Base-by-base conservation (phyloP, 306 rosid species). In the Macrotyloma uniflorum region DNA sequence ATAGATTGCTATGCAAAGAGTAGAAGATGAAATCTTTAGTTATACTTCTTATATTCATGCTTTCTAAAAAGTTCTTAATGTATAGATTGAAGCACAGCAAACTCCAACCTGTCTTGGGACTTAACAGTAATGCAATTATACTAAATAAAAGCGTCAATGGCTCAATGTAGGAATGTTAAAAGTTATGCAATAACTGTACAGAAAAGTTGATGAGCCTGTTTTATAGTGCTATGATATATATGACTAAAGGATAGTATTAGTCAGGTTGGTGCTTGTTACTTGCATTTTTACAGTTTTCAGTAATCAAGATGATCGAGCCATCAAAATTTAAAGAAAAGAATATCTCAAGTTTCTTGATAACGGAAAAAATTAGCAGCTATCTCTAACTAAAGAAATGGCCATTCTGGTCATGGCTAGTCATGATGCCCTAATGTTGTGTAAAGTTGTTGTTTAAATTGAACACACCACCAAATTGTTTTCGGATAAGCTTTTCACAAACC, bases 401-500 rank as follows among this genome's bases (percentile, higher is more conserved):
- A 79, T 6, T 55, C 36, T 4, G 65, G 71, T 67, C 38, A 15
- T 67, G 18, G 38, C 15, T 22, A 65, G 63, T 61, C 40, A 4
- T 67, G 5, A 22, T 19, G 80, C 46, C 5, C 33, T 11, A 2
- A 20, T 4, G 13, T 22, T 70, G 28, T 64, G 15, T 33, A 70
- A 51, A 10, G 26, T 22, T 59, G 15, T 22, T 40, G 20, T n/a
- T 62, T 28, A 18, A 14, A 53, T 63, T 53, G 81, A 67, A n/a
- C 26, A 40, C 3, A 14, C 23, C 8, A 64, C 54, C 62, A 79
- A 54, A 11, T 12, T 62, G 33, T 61, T 38, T 15, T 26, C 8
- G 22, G 32, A 61, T 13, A 58, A 23, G 13, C 6, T 69, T 10
- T 77, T 55, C 72, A 82, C 87, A 75, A 77, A 93, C 99, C 99